phyloP scores from a whole-genome alignment of 1,284 basidiomycete species.

The Thecaphora thlaspeos region DNA sequence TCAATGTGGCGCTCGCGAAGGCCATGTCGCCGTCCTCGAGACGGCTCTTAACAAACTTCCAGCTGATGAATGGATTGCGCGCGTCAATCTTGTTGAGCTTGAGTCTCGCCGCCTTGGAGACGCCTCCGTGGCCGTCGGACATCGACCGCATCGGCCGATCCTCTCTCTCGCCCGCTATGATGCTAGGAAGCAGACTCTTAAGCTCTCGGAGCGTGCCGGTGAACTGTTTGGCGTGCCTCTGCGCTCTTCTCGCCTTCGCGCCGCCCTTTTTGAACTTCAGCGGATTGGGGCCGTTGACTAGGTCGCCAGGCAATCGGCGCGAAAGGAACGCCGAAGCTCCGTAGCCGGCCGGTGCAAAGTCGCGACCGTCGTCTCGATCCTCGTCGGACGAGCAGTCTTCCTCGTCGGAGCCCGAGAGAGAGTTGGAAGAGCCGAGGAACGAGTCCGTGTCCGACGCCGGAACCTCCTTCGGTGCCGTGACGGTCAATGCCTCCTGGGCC shows the following conservation, averaged over 20 bases:
- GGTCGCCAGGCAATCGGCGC: conserved; percentile 27
- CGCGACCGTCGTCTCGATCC: conserved; percentile 8
- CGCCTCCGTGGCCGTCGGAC: neutral
- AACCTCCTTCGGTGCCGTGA: neutral
- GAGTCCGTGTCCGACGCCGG: no score
- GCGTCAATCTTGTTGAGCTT: conserved; percentile 42
- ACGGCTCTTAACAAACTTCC: conserved; percentile 42
- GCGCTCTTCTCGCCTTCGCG: conserved; percentile 5
- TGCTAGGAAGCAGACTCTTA: conserved; percentile 42
- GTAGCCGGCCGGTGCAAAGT: conserved; percentile 17
- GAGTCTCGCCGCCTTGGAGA: conserved; percentile 13
- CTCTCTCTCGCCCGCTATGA: conserved; percentile 38
- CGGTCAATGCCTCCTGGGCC: conserved; percentile 3
- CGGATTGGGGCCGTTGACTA: conserved; percentile 27
- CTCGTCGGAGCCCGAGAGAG: conserved; percentile 18
- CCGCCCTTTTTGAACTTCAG: conserved; percentile 10
- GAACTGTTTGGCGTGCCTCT: conserved; percentile 35
- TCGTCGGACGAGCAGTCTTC: conserved; percentile 30
- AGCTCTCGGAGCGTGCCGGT: conserved; percentile 45
- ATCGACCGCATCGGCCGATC: conserved; percentile 1
- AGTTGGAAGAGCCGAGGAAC: conserved; percentile 3
- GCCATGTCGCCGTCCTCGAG: conserved; percentile 47
- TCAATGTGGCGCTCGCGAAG: conserved; percentile 32
- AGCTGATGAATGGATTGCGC: conserved; percentile 51
- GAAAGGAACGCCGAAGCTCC: conserved; percentile 32